Percentiles rank a stretch among this genome's conserved stretches.
Conservation (phyloP, 2,329 filamentous ascomycete genomes). For the Teratosphaeria viscida region DNA sequence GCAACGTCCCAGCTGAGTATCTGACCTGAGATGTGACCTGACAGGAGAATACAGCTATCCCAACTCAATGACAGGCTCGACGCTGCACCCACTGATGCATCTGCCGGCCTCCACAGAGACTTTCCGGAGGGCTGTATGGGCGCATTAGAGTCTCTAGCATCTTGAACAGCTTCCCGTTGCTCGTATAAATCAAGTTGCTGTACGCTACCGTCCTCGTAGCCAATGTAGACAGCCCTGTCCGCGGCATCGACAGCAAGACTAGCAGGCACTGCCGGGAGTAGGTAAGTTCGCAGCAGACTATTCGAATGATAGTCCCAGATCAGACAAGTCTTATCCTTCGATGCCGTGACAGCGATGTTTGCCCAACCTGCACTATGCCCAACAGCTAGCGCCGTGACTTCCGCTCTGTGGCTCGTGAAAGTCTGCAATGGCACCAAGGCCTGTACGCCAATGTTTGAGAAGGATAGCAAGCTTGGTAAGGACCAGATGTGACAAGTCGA, state of each 20-base stretch:
- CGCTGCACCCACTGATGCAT: slow-evolving; percentile 50
- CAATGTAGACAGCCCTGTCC: slow-evolving; percentile 70
- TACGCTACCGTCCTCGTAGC: slow-evolving; percentile 69
- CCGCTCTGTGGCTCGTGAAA: slow-evolving; percentile 66
- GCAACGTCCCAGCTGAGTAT: slow-evolving; percentile 72
- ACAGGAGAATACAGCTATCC: slow-evolving; percentile 69
- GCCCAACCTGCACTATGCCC: slow-evolving; percentile 62
- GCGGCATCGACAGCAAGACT: slow-evolving; percentile 71
- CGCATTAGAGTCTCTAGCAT: slow-evolving; percentile 9
- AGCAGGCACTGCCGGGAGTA: slow-evolving; percentile 63
- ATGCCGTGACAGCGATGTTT: slow-evolving; percentile 74
- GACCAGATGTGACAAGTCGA: slow-evolving; percentile 91
- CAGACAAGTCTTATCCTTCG: slow-evolving; percentile 78
- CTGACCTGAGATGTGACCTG: slow-evolving; percentile 71
- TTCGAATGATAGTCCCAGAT: slow-evolving; percentile 87
- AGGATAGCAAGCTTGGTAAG: slow-evolving; percentile 60
- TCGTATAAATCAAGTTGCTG: slow-evolving; percentile 66
- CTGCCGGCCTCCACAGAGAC: slow-evolving; percentile 23
- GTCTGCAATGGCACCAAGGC: slow-evolving; percentile 62
- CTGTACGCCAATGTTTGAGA: slow-evolving; percentile 41
- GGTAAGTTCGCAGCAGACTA: slow-evolving; percentile 65
- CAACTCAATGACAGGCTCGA: slow-evolving; percentile 65
- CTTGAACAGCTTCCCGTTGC: slow-evolving; percentile 12
- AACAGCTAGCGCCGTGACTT: slow-evolving; percentile 52
- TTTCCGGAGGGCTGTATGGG: slow-evolving; percentile 31